These are phyloP conservation scores for Taxillus chinensis DNA, from an alignment of 164 flowering plant genomes.

Conservation along the genomic window DNA sequence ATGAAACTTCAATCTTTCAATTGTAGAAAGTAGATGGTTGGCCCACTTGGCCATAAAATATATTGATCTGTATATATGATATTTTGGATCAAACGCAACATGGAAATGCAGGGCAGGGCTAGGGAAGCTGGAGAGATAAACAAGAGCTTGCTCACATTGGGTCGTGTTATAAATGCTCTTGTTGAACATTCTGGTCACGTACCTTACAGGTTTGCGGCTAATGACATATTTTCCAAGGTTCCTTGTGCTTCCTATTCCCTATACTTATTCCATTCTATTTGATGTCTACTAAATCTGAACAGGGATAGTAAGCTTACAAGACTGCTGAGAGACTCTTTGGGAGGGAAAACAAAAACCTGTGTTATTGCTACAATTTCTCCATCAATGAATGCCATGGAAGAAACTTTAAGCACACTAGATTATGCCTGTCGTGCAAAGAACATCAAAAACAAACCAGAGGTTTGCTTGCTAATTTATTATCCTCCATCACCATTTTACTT, in stretches of 20 bases:
- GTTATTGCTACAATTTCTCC: slow-evolving; percentile 82
- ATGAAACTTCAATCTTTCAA: too few relatives aligned
- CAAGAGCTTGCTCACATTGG: slow-evolving; percentile 84
- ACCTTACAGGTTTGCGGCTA: slow-evolving; percentile 55
- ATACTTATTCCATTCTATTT: neutral
- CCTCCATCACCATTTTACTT: too few relatives aligned
- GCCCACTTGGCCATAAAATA: too few relatives aligned
- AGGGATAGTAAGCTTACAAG: slow-evolving; percentile 85
- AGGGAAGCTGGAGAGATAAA: slow-evolving; percentile 43
- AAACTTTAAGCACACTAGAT: slow-evolving; percentile 77
- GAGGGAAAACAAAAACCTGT: slow-evolving; percentile 85
- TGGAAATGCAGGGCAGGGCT: slow-evolving; percentile 33
- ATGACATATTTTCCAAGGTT: neutral
- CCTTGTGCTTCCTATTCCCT: neutral
- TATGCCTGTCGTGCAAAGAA: slow-evolving; percentile 76
- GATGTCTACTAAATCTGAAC: slow-evolving; percentile 6
- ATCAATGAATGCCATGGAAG: slow-evolving; percentile 55
- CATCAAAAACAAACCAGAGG: slow-evolving; percentile 85
- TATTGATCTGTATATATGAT: too few relatives aligned
- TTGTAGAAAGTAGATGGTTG: too few relatives aligned
- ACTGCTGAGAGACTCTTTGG: slow-evolving; percentile 66
- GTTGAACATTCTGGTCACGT: slow-evolving; percentile 79
- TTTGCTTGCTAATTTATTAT: slow-evolving; percentile 3
- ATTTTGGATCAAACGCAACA: neutral
- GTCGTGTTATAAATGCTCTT: slow-evolving; percentile 82